A percentile compares a stretch with the other conserved stretches of the same genome.
Evolutionary conservation across 2,329 filamentous ascomycete genomes (phyloP).

Genomic region (Fusarium pininemorale): DNA sequence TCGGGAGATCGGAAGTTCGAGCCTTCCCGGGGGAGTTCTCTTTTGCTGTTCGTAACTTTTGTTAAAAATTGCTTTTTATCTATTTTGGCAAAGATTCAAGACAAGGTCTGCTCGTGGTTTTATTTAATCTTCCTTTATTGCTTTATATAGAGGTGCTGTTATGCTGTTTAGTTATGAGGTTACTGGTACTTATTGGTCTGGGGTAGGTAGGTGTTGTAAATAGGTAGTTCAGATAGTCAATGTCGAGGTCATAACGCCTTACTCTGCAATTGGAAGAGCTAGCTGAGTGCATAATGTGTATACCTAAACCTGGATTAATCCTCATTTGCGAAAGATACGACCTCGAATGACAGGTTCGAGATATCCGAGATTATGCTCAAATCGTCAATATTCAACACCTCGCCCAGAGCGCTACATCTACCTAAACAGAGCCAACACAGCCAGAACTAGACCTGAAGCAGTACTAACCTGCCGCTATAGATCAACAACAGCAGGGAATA

Average conservation of each 20-base stretch:
- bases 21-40: conserved; percentile 41
- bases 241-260: neutral
- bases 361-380: neutral
- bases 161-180: neutral
- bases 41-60: neutral
- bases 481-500: neutral
- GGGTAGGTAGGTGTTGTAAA: neutral
- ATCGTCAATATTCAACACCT: no score
- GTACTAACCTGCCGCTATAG: conserved; percentile 8
- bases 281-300: no score
- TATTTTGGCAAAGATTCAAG: rapidly evolving
- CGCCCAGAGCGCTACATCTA: neutral
- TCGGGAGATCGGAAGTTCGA: conserved; percentile 46
- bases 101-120: no score
- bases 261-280: neutral
- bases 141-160: neutral
- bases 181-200: neutral
- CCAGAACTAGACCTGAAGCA: conserved; percentile 15
- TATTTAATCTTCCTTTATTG: no score
- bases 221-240: neutral
- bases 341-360: neutral
- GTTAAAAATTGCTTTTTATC: neutral
- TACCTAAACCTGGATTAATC: no score
- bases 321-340: neutral
- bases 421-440: neutral